A percentile compares a stretch with the other conserved stretches of the same genome.
These are phyloP conservation scores for Termitomyces sp. DNA, from an alignment of 768 basidiomycete species.

Conservation along the genomic window DNA sequence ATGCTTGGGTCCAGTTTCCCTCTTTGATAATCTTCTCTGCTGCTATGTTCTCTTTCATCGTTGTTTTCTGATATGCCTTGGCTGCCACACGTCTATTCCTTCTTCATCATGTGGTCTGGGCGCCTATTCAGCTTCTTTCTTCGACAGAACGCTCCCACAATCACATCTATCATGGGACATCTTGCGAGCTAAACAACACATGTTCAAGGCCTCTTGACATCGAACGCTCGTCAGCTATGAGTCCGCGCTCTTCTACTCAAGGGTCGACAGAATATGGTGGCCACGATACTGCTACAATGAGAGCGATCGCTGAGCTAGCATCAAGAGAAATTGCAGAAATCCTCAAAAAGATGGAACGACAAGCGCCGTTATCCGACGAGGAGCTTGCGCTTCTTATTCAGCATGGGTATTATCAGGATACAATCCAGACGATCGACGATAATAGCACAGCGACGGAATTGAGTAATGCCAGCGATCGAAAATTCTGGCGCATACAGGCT, in stretches of 20 bases:
- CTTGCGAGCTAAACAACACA: background rate
- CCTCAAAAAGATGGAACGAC: background rate
- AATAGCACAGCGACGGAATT: slow-evolving; percentile 7
- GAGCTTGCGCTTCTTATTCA: slow-evolving; percentile 13
- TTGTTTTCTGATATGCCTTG: background rate
- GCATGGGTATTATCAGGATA: slow-evolving; percentile 1
- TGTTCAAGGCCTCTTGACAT: background rate
- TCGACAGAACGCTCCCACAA: background rate
- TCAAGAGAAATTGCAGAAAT: slow-evolving; percentile 8
- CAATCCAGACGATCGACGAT: slow-evolving; percentile 3
- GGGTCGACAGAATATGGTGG: background rate
- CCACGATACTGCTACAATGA: background rate
- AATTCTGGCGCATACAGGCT: slow-evolving; percentile 1
- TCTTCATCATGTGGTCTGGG: background rate
- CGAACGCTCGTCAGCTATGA: background rate
- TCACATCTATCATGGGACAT: background rate
- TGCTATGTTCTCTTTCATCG: background rate
- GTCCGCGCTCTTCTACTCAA: background rate
- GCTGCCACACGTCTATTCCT: background rate
- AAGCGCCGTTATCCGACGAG: slow-evolving; percentile 13
- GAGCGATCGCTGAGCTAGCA: slow-evolving; percentile 1
- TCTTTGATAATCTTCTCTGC: background rate
- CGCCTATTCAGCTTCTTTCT: background rate
- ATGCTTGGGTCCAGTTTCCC: background rate
- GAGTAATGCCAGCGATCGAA: slow-evolving; percentile 7